Evolutionary conservation across 1,284 basidiomycete genomes (phyloP), one percentile per base, ranked within the genome.

Genomic region (Cystobasidium sp.): DNA sequence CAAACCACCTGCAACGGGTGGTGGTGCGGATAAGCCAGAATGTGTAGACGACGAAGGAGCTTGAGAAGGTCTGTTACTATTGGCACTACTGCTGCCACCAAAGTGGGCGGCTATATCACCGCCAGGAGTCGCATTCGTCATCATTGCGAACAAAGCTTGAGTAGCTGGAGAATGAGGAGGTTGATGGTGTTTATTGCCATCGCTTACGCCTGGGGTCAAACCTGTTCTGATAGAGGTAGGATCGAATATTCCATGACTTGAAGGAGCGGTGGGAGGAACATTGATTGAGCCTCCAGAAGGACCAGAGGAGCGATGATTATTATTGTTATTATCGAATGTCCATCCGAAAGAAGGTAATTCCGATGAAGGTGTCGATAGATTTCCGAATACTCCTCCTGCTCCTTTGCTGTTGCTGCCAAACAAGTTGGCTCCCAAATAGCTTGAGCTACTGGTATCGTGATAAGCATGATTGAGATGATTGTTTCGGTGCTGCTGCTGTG

Each of bases 221-320:
- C 79, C 78, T 7, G 79, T 79, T 44, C 77, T 47, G 39, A 76
- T 62, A 75, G 76, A 85, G 78, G 88, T 82, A 53, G 90, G 88
- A 80, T 95, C 93, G 81, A 93, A 95, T 31, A 66, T 22, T 18
- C 16, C 92, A 94, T 31, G 31, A 31, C 31, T 31, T 31, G 31
- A 5, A 31, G 31, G 31, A 31, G 31, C 31, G 1, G 31, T 31
- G 5, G 31, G 31, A 31, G 31, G 31, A 31, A 31, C 31, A 31
- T 31, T 89, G 92, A 97, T 96, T 75, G 95, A 94, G 49, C 95
- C 94, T 7, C 91, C 93, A 51, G 97, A 88, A 0, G 94, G 95
- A 6, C 95, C 95, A 0, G 93, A 1, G 31, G 31, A 87, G 59
- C 95, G 88, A 41, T 97, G 88, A 0, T 93, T 94, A 82, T 90